Conservation (phyloP, 2,329 filamentous ascomycete genomes). For the Diaporthe helianthi region DNA sequence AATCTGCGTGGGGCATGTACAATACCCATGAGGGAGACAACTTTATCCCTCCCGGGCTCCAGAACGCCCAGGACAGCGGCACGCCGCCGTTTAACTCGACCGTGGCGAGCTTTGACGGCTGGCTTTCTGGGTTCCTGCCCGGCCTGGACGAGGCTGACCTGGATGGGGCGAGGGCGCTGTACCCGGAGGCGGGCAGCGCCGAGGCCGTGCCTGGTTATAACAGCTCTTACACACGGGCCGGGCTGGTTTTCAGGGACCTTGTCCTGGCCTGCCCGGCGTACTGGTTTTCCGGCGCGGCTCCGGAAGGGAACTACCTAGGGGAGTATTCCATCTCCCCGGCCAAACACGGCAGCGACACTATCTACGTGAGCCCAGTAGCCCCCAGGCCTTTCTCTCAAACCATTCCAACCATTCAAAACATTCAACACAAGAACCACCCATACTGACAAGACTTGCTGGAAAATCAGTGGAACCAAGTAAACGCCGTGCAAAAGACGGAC, state of each 20-base stretch:
- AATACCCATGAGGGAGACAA: slow-evolving; percentile 70
- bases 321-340: slow-evolving; percentile 68
- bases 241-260: slow-evolving; percentile 63
- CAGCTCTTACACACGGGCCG: slow-evolving; percentile 58
- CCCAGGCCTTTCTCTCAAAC: too few relatives aligned
- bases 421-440: neutral
- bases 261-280: slow-evolving; percentile 66
- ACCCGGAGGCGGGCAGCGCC: slow-evolving; percentile 54
- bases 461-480: slow-evolving; percentile 62
- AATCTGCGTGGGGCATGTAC: slow-evolving; percentile 61
- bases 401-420: too few relatives aligned
- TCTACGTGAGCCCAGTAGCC: slow-evolving; percentile 52
- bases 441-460: neutral
- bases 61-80: slow-evolving; percentile 42
- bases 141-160: slow-evolving; percentile 50
- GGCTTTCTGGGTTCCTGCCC: slow-evolving; percentile 63
- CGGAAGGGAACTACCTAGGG: slow-evolving; percentile 56
- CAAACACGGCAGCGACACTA: slow-evolving; percentile 64
- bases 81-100: slow-evolving; percentile 58
- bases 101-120: slow-evolving; percentile 55
- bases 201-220: slow-evolving; percentile 57
- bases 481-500: slow-evolving; percentile 58
- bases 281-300: slow-evolving; percentile 59
- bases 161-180: slow-evolving; percentile 49
- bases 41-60: slow-evolving; percentile 61